Evolutionary conservation across 2,329 filamentous ascomycete genomes (phyloP).

Genomic region (Aspergillus flavus): DNA sequence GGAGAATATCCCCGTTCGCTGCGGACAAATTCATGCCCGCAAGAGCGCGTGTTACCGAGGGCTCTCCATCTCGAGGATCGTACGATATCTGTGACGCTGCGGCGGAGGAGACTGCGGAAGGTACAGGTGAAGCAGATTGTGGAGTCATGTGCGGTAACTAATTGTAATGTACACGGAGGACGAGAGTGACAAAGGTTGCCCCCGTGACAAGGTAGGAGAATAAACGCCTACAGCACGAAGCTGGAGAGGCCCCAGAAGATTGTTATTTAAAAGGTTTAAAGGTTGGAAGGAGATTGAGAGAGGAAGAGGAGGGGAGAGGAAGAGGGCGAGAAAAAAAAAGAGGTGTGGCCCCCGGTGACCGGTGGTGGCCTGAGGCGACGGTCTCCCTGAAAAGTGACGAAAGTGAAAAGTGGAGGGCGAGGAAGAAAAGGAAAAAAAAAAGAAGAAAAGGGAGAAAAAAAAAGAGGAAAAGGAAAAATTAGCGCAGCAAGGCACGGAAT

Average conservation of each 20-base stretch:
- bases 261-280: conserved; percentile 14
- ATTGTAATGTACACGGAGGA: conserved; percentile 24
- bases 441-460: conserved; percentile 9
- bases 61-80: conserved; percentile 40
- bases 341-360: conserved; percentile 21
- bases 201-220: conserved; percentile 21
- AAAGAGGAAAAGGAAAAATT: not conserved
- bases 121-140: conserved; percentile 44
- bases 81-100: conserved; percentile 44
- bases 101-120: conserved; percentile 47
- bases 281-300: conserved; percentile 3
- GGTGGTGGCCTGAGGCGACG: conserved; percentile 27
- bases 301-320: conserved; percentile 7
- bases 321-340: conserved; percentile 21
- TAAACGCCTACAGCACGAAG: conserved; percentile 30
- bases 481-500: conserved; percentile 5
- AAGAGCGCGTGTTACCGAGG: conserved; percentile 46
- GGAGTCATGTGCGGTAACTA: conserved; percentile 45
- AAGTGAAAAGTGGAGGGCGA: conserved; percentile 17
- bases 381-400: conserved; percentile 22
- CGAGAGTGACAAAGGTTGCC: conserved; percentile 27
- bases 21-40: conserved; percentile 47
- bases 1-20: conserved; percentile 38
- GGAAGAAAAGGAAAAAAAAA: conserved; percentile 6
- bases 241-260: conserved; percentile 24